Evolutionary conservation across 176 grass and related monocot species (phyloP).

Genomic region (Paspalum notatum): DNA sequence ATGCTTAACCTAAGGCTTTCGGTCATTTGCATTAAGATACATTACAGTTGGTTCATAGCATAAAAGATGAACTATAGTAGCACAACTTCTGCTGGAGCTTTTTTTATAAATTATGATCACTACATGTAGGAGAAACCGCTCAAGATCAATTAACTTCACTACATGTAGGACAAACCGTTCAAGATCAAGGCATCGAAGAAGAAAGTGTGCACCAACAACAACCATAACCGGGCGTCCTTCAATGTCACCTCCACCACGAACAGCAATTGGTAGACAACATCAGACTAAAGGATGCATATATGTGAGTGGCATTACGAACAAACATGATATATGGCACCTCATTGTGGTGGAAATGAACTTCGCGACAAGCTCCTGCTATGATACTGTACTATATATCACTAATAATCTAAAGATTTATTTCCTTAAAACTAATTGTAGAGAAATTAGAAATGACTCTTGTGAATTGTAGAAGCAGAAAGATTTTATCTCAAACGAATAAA

Average conservation of each 20-base stretch:
- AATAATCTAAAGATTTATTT: too few species aligned
- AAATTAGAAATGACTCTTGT: too few species aligned
- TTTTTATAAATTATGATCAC: background rate
- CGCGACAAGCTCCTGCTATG: too few species aligned
- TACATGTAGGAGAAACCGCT: too few species aligned
- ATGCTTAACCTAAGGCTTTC: constrained; percentile 2
- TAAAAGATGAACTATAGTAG: background rate
- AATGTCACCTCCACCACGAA: constrained; percentile 79
- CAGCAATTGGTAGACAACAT: constrained; percentile 48
- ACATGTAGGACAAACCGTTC: constrained; percentile 93
- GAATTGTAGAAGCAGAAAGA: too few species aligned
- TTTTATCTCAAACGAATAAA: too few species aligned
- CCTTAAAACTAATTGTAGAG: too few species aligned
- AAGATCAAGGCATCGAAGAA: constrained; percentile 92
- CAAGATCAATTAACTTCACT: constrained; percentile 68
- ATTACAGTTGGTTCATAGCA: too few species aligned
- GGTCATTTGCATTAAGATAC: constrained; percentile 17
- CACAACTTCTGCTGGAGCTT: background rate
- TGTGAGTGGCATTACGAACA: too few species aligned
- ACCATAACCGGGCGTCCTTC: constrained; percentile 92
- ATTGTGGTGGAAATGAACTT: too few species aligned
- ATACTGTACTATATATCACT: too few species aligned
- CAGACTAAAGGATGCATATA: background rate
- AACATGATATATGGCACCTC: too few species aligned
- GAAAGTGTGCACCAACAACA: constrained; percentile 95